Base-by-base conservation (phyloP, 805 yeast species). In the Cyberlindnera japonica region DNA sequence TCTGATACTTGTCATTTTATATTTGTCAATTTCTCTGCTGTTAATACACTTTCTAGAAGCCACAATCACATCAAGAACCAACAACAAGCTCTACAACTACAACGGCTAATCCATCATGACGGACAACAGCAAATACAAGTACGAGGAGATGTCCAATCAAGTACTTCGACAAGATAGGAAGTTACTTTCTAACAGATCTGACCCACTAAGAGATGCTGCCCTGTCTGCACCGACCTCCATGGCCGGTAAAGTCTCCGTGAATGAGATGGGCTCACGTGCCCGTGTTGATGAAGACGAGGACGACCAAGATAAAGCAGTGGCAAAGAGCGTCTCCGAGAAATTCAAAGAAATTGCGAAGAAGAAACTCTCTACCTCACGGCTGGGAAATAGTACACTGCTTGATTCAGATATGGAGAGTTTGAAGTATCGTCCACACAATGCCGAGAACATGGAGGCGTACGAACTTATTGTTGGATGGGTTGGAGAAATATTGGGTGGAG, bases 121-220 rank as follows among this genome's bases (percentile, higher is more conserved):
- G 16, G 55, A 51, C 18, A 53, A 54, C 32, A 44, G 46, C 43
- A 51, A 56, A 32, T 81, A 79, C 60, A 71, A 78, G 49, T 77
- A 79, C 51, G 83, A 79, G 57, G 85, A 77, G 55, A 82, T 86
- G 89, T 74, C 95, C 37, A 83, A 81, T 51, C 81, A 81, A 65
- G 91, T 86, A 45, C 69, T 81, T 21, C 65, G 71, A 47, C 75
- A 72, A 45, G 87, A 82, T 56, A 67, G 71, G 45, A 60, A 80
- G 37, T 63, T 77, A 27, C 57, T 75, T 37, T 71, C 73, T 35
- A 61, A 56, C 45, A 63, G 59, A 33, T 56, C 68, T 32, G 67
- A 61, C 35, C 68, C 67, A 8, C 52, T 53, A 13, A 58, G 53
- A 34, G 77, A 70, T 37, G 76, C 75, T 5, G 79, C 73, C 18